These are phyloP conservation scores for Ophidiomyces ophidiicola DNA, from an alignment of 2,329 filamentous ascomycete species.

Conservation along the genomic window DNA sequence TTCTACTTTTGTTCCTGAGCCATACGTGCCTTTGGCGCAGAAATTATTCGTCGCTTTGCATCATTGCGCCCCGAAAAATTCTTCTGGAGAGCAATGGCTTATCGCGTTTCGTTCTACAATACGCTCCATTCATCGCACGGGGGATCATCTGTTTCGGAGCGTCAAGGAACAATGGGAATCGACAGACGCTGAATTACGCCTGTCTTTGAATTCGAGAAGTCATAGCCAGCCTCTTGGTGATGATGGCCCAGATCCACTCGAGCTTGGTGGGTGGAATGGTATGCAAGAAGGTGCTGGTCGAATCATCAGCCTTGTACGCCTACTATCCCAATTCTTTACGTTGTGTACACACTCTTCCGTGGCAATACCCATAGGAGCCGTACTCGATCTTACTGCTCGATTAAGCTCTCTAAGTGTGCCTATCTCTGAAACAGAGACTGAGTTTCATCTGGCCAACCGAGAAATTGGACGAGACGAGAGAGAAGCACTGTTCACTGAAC, in stretches of 20 bases:
- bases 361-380: conserved; percentile 51
- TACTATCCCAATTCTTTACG: conserved; percentile 52
- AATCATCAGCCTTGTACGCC: conserved; percentile 51
- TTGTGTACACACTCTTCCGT: conserved; percentile 55
- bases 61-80: conserved; percentile 69
- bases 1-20: conserved; percentile 36
- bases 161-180: conserved; percentile 75
- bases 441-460: conserved; percentile 50
- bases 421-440: conserved; percentile 30
- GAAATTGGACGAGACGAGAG: conserved; percentile 69
- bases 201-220: conserved; percentile 25
- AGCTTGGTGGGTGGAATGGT: conserved; percentile 59
- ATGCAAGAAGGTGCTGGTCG: conserved; percentile 62
- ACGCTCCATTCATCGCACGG: conserved; percentile 54
- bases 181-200: conserved; percentile 34
- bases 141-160: conserved; percentile 65
- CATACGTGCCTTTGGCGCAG: conserved; percentile 47
- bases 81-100: conserved; percentile 64
- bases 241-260: conserved; percentile 32
- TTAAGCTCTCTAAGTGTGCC: conserved; percentile 54
- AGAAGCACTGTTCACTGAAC: conserved; percentile 59
- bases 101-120: conserved; percentile 52
- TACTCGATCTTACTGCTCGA: conserved; percentile 58
- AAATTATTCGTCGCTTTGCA: conserved; percentile 59
- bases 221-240: conserved; percentile 29